Evolutionary conservation across 2,329 filamentous ascomycete species (phyloP), one percentile per base, ranked within the genome.

Genomic region (Fusarium sp.): DNA sequence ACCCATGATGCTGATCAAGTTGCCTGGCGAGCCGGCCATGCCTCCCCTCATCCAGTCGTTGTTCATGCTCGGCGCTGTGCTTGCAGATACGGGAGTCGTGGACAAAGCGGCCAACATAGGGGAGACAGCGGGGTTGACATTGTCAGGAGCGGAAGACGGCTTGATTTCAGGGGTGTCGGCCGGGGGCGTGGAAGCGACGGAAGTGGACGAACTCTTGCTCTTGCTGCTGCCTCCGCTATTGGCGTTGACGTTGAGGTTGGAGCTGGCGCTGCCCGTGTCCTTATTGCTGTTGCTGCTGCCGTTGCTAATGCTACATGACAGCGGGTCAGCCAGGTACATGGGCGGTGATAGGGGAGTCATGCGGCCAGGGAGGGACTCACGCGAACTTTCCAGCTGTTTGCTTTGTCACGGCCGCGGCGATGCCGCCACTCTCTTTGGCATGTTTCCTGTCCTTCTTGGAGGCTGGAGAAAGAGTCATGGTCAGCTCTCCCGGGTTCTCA

Each of bases 381-480:
- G 81, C 80, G 79, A 86, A 85, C 78, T 85, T 87, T 75, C 82
- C 83, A 75, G 83, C 80, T 73, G 82, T 82, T 73, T 88, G 84
- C 75, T 84, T 86, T 68, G 83, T 86, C 81, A 87, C 82, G 79
- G 85, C 85, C 50, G 85, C 85, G 72, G 84, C 82, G 74, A 87
- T 85, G 73, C 84, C 83, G 74, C 85, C 83, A 75, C 79, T 80
- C 74, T 87, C 85, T 84, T 82, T 87, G 77, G 82, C 85, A 86
- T 87, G 80, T 80, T 86, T 88, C 78, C 81, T 85, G 75, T 85
- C 81, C 78, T 86, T 87, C 82, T 86, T 86, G 63, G 80, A 79
- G 76, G 77, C 81, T 84, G 63, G 62, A 72, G 69, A 73, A 65
- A 54, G 60, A 68, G 65, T 65, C 71, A 76, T 74, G 73, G 71